These are phyloP conservation scores for Phytophthora pini DNA, from an alignment of 352 stramenopile species.

Conservation along the genomic window DNA sequence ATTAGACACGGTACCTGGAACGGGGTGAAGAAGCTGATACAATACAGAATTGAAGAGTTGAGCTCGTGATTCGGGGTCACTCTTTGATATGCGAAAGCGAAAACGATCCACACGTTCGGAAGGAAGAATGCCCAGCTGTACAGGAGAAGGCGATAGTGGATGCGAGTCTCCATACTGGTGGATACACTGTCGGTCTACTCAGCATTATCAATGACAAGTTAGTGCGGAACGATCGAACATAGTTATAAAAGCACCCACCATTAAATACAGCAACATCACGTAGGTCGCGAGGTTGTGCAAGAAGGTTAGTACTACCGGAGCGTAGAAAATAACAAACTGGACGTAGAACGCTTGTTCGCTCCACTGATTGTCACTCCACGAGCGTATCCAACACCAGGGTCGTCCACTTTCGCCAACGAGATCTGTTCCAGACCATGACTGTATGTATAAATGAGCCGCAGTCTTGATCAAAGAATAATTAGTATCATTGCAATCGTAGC, in stretches of 20 bases:
- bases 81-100: slow-evolving; percentile 57
- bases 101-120: slow-evolving; percentile 50
- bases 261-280: slow-evolving; percentile 59
- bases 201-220: background rate
- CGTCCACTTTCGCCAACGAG: slow-evolving; percentile 69
- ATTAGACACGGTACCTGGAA: slow-evolving; percentile 53
- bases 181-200: slow-evolving; percentile 61
- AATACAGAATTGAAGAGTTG: slow-evolving; percentile 56
- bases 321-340: slow-evolving; percentile 73
- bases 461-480: slow-evolving; percentile 37
- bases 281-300: slow-evolving; percentile 72
- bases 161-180: slow-evolving; percentile 69
- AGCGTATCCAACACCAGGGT: slow-evolving; percentile 83
- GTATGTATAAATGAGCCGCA: slow-evolving; percentile 51
- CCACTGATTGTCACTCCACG: slow-evolving; percentile 71
- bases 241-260: slow-evolving; percentile 39
- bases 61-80: slow-evolving; percentile 56
- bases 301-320: slow-evolving; percentile 52
- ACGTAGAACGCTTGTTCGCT: slow-evolving; percentile 51
- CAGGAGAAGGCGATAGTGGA: slow-evolving; percentile 68
- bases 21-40: slow-evolving; percentile 73
- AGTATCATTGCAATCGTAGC: background rate
- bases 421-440: slow-evolving; percentile 50
- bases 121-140: slow-evolving; percentile 73
- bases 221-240: background rate